phyloP scores from a whole-genome alignment of 2,329 filamentous ascomycete species.

The Apiospora koreana region DNA sequence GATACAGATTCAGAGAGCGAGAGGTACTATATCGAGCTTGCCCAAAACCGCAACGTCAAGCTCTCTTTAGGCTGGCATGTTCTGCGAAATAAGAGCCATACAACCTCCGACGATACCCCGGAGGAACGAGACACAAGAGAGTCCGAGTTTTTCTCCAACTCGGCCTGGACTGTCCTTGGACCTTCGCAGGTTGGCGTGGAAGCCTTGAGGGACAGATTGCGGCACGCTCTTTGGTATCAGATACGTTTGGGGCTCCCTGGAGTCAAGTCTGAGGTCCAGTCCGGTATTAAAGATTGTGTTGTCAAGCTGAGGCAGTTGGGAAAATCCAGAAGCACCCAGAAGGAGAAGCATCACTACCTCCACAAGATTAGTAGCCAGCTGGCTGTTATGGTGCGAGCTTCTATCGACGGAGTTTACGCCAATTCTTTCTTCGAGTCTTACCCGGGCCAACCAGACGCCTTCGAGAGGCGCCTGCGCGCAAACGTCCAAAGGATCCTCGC shows the following conservation, averaged over 20 bases:
- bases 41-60: conserved; percentile 34
- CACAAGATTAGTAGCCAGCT: conserved; percentile 40
- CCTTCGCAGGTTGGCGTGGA: conserved; percentile 37
- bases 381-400: conserved; percentile 38
- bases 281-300: conserved; percentile 31
- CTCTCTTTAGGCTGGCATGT: conserved; percentile 28
- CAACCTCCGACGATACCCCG: conserved; percentile 27
- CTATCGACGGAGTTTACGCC: conserved; percentile 45
- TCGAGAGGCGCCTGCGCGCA: conserved; percentile 26
- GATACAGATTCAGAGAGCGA: conserved; percentile 40
- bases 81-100: conserved; percentile 45
- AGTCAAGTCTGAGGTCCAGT: conserved; percentile 34
- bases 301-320: conserved; percentile 42
- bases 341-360: conserved; percentile 45
- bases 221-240: conserved; percentile 38
- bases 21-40: conserved; percentile 35
- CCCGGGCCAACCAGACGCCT: conserved; percentile 24
- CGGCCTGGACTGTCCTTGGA: conserved; percentile 26
- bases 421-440: conserved; percentile 42
- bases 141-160: conserved; percentile 32
- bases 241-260: conserved; percentile 34
- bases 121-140: conserved; percentile 34
- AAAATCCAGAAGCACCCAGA: conserved; percentile 36
- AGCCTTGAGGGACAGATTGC: conserved; percentile 40
- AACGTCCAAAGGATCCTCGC: conserved; percentile 26